These are phyloP conservation scores for Dendryphion nanum DNA, from an alignment of 2,329 filamentous ascomycete species.

Conservation along the genomic window DNA sequence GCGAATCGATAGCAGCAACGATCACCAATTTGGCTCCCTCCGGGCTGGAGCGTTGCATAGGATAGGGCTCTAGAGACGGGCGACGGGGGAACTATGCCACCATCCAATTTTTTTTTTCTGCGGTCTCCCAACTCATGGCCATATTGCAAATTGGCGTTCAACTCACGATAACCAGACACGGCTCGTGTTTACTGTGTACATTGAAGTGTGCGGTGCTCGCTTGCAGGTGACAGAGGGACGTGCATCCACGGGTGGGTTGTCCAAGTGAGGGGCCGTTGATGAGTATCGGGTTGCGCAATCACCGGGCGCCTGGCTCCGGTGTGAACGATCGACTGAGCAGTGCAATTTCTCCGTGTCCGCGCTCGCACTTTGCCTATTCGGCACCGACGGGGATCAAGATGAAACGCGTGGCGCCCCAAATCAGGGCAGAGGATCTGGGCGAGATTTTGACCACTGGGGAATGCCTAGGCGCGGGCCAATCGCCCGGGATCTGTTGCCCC, in stretches of 20 bases:
- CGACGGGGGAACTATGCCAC: constrained; percentile 1
- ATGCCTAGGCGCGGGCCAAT: constrained; percentile 26
- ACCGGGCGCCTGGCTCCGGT: constrained; percentile 38
- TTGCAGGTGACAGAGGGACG: no score
- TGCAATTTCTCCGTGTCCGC: constrained; percentile 34
- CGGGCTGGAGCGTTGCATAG: constrained; percentile 2
- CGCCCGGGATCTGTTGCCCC: constrained; percentile 3
- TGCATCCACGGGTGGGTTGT: constrained; percentile 6
- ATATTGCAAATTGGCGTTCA: no score
- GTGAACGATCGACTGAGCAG: constrained; percentile 30
- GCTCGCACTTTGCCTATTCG: constrained; percentile 28
- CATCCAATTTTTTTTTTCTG: no score
- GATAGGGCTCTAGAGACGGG: constrained; percentile 11
- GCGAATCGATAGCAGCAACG: constrained; percentile 40
- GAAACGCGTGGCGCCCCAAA: constrained; percentile 34
- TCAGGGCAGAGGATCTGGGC: constrained; percentile 29
- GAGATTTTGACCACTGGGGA: constrained; percentile 23
- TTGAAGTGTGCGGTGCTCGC: no score
- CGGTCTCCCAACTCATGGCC: no score
- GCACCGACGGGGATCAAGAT: constrained; percentile 27
- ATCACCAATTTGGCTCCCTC: constrained; percentile 18
- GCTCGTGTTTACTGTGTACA: no score
- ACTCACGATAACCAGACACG: no score
- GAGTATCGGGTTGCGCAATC: constrained; percentile 37
- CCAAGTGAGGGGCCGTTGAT: constrained; percentile 19